Base-by-base conservation (phyloP, 2,329 filamentous ascomycete species). In the Scortechinia acanthostroma region DNA sequence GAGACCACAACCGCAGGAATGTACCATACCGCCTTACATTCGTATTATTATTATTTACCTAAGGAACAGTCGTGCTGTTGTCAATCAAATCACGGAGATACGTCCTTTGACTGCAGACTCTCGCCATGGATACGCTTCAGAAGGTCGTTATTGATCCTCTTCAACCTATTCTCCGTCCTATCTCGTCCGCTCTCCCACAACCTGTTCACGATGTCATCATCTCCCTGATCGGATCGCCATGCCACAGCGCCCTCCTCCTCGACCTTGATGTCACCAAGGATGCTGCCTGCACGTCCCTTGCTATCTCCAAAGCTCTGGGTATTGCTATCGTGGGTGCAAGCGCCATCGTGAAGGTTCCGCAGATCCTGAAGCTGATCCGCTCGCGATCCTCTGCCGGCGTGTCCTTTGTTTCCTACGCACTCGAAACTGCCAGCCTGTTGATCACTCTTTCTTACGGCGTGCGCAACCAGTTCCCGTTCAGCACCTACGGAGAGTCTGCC, bases 401-500 rank as follows among this genome's bases (percentile, higher is more conserved):
- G 49, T 89, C 83, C 43, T 95, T 97, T 68, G 76, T 95, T 40
- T 86, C 88, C 22, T 97, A 96, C 70, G 74, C 93, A 23, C 88
- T 98, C 61, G 93, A 98, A 71, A 96, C 90, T 5, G 75, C 79
- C 46, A 81, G 85, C 47, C 91, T 94, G 68, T 75, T 96, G 56
- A 94, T 96, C 65, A 86, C 83, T 3, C 78, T 98, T 53, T 87
- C 88, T 44, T 98, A 98, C 73, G 95, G 95, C 63, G 74, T 88
- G 52, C 88, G 93, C 60, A 88, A 90, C 58, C 83, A 82, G 20
- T 96, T 95, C 55, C 91, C 93, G 2, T 96, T 98, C 68, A 94
- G 86, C 74, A 98, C 93, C 10, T 98, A 87, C 63, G 93, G 93
- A 63, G 93, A 98, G 76, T 91, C 89, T 21, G 90, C 87, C 28